These are phyloP conservation scores for Mrakia blollopis DNA, from an alignment of 768 basidiomycete genomes.

Conservation along the genomic window DNA sequence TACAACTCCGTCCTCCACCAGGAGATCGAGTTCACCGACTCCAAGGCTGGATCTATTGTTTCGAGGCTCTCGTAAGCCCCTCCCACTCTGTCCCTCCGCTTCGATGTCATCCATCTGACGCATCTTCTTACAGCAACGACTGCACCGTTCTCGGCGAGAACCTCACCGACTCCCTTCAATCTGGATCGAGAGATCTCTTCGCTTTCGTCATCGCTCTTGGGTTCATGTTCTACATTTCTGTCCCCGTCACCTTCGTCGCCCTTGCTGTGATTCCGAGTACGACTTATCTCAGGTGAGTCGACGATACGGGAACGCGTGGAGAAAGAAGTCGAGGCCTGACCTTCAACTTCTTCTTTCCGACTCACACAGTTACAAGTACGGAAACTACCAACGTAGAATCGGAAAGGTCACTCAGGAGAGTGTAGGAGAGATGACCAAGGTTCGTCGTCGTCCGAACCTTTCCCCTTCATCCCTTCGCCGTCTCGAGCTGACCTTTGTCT, in stretches of 20 bases:
- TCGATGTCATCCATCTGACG: neutral
- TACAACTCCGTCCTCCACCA: conserved; percentile 28
- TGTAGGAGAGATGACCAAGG: conserved; percentile 32
- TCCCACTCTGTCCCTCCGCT: too few relatives aligned
- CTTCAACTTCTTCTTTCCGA: neutral
- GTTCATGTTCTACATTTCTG: conserved; percentile 28
- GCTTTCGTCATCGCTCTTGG: conserved; percentile 12
- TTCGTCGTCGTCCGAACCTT: neutral
- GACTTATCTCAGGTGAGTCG: neutral
- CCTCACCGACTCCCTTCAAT: conserved; percentile 13
- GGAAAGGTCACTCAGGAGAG: conserved; percentile 26
- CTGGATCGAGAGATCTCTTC: conserved; percentile 12
- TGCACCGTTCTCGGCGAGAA: conserved; percentile 28
- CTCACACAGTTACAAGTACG: conserved; percentile 27
- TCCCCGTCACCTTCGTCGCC: conserved; percentile 26
- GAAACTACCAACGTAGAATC: conserved; percentile 24
- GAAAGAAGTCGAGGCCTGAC: neutral
- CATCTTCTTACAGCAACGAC: conserved; percentile 15
- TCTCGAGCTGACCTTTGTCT: neutral
- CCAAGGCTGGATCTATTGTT: conserved; percentile 30
- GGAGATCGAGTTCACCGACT: conserved; percentile 32
- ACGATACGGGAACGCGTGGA: neutral
- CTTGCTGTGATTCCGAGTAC: conserved; percentile 4
- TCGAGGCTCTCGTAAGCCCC: conserved; percentile 22
- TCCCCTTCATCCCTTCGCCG: too few relatives aligned